Evolutionary conservation across 192 early-diverging fungal genomes (phyloP).

Genomic region (Blastocladiella britannica): DNA sequence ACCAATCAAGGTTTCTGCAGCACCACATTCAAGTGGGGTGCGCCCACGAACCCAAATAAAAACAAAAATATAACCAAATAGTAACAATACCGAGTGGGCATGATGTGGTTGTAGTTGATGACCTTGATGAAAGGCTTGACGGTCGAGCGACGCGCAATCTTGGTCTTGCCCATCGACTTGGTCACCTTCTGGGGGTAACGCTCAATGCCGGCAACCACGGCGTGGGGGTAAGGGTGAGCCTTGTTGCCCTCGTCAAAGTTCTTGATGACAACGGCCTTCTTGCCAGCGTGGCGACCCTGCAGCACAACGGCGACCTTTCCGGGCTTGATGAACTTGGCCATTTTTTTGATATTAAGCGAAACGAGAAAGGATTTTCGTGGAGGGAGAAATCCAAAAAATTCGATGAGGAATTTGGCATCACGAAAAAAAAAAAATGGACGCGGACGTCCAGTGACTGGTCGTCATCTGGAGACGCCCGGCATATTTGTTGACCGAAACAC

Average conservation of each 20-base stretch:
- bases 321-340: constrained; percentile 36
- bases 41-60: too few relatives aligned
- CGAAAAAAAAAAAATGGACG: too few relatives aligned
- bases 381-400: too few relatives aligned
- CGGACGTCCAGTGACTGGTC: too few relatives aligned
- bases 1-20: too few relatives aligned
- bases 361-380: too few relatives aligned
- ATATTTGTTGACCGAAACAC: too few relatives aligned
- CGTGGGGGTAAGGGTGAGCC: constrained; percentile 91
- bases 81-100: constrained; percentile 99
- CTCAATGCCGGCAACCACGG: constrained; percentile 94
- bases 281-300: constrained; percentile 95
- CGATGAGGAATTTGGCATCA: too few relatives aligned
- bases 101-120: constrained; percentile 98
- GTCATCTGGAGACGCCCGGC: too few relatives aligned
- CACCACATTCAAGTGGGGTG: too few relatives aligned
- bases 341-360: too few relatives aligned
- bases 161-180: constrained; percentile 83
- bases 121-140: constrained; percentile 99
- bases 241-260: constrained; percentile 91
- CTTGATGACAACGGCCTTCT: constrained; percentile 99
- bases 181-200: constrained; percentile 95
- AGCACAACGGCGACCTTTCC: constrained; percentile 86
- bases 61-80: too few relatives aligned
- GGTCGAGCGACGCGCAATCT: constrained; percentile 83